Evolutionary conservation across 2,329 filamentous ascomycete genomes (phyloP), one percentile per base, ranked within the genome.

Genomic region (Nemania serpens): DNA sequence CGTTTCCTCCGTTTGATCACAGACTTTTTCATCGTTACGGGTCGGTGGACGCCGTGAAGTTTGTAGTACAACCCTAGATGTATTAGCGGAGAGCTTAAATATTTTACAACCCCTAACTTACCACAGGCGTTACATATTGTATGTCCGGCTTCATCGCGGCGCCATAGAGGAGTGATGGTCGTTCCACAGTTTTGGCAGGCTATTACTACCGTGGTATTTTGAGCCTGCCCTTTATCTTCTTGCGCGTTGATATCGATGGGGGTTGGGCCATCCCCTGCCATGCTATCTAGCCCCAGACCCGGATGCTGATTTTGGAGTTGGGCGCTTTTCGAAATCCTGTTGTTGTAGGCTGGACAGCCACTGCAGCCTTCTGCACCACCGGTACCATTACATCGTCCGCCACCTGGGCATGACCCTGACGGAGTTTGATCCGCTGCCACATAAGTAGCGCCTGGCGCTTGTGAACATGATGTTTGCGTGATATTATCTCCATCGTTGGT

Each of bases 111-210:
- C 13, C 39, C 37, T 84, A 89, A 63, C 70, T 74, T 84, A 96
- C 93, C 95, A 79, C 95, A 99, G 53, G 95, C 95, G 76, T 99
- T 99, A 80, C 95, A 99, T 66, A 99, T 99, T 5, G 94, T 96
- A 77, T 97, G 93, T 1, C 95, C 95, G 68, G 89, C 88, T 75
- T 97, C 94, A 73, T 98, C 95, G 70, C 95, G 85, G 72, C 95
- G 86, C 95, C 95, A 99, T 13, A 99, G 81, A 13, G 95, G 95
- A 43, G 95, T 99, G 57, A 98, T 94, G 0, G 95, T 98, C 12
- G 95, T 99, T 33, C 89, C 91, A 75, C 95, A 99, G 71, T 99
- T 99, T 74, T 98, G 93, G 69, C 95, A 99, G 12, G 95, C 93
- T 66, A 96, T 93, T 20, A 97, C 87, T 22, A 91, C 85, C 18